Conservation (phyloP, 305 asterid genomes). For the Rubia tinctorum region DNA sequence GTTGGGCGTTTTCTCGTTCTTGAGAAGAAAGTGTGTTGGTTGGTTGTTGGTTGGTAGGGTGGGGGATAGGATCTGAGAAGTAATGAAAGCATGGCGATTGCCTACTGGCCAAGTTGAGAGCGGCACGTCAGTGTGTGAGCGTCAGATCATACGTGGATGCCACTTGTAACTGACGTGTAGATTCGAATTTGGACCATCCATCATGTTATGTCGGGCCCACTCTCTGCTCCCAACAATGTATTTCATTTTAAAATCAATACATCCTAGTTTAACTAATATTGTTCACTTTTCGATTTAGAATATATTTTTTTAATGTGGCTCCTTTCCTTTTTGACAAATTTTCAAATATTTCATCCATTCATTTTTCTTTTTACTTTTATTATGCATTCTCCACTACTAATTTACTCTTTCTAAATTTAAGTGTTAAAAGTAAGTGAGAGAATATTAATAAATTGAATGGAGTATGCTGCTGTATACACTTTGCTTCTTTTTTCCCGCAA, state of each 20-base stretch:
- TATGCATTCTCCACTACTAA: too few relatives aligned
- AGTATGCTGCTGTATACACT: too few relatives aligned
- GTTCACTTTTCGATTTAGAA: background rate
- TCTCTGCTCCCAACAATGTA: background rate
- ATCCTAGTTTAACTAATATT: background rate
- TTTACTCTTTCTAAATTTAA: too few relatives aligned
- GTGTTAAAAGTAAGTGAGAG: too few relatives aligned
- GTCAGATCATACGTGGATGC: conserved; percentile 24
- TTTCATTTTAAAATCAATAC: too few relatives aligned
- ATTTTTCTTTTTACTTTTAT: too few relatives aligned
- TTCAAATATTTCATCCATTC: background rate
- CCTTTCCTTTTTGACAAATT: background rate
- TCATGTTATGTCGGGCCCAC: conserved; percentile 1
- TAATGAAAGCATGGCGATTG: background rate
- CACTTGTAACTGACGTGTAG: conserved; percentile 20
- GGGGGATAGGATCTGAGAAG: background rate
- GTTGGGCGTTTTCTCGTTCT: background rate
- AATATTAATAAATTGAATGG: too few relatives aligned
- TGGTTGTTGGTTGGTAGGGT: background rate
- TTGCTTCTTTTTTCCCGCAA: too few relatives aligned
- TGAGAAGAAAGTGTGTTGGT: background rate
- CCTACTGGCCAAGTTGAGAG: conserved; percentile 3
- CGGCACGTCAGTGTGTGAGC: background rate
- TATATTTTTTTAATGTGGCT: too few relatives aligned
- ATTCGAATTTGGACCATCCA: background rate